Conservation (phyloP, 2,329 filamentous ascomycete genomes). For the Pseudogymnoascus destructans region DNA sequence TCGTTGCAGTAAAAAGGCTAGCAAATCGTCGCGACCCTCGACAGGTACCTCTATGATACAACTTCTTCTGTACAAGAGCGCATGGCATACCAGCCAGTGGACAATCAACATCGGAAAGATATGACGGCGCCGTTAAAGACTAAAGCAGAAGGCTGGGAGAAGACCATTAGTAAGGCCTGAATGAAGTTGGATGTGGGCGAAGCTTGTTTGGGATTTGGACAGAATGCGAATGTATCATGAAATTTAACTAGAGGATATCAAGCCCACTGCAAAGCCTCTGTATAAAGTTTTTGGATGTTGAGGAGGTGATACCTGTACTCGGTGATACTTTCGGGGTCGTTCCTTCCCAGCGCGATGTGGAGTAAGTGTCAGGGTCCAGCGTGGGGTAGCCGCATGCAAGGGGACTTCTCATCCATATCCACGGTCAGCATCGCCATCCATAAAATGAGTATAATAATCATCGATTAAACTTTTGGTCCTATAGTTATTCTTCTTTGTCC, state of each 20-base stretch:
- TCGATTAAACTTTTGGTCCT: neutral
- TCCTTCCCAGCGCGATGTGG: neutral
- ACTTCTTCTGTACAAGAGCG: neutral
- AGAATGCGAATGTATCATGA: neutral
- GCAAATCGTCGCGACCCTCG: neutral
- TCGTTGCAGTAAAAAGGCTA: neutral
- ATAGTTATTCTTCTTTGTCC: neutral
- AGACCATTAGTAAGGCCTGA: neutral
- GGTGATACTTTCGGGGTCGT: neutral
- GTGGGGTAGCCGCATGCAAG: neutral
- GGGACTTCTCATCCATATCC: neutral
- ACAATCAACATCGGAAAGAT: neutral
- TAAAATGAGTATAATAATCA: neutral
- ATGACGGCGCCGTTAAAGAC: neutral
- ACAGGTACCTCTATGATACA: neutral
- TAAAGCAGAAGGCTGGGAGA: neutral
- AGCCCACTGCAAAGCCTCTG: neutral
- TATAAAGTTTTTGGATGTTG: neutral
- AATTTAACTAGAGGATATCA: neutral
- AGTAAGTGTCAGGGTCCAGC: neutral
- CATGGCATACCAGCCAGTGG: neutral
- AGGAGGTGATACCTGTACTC: neutral
- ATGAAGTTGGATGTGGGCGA: neutral
- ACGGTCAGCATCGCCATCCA: neutral
- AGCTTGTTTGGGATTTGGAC: neutral